Evolutionary conservation across 2,329 filamentous ascomycete genomes (phyloP), one percentile per base, ranked within the genome.

Genomic region (Colletotrichum agaves): DNA sequence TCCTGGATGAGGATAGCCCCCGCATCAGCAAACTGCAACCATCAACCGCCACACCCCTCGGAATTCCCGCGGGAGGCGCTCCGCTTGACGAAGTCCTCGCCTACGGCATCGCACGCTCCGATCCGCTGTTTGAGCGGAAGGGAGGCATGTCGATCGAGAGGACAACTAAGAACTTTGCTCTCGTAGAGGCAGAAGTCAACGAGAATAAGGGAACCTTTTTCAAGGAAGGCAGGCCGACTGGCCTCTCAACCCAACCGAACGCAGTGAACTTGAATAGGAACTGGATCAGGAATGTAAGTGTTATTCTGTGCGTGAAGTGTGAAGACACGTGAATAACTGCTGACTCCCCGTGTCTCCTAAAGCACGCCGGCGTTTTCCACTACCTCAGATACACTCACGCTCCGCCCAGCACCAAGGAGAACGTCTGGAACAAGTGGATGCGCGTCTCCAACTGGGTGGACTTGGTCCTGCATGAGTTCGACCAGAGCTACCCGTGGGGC

Each of bases 391-490:
- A 31, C 61, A 6, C 41, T 19, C 10, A 37, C 17, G 8, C 4
- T 5, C 15, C 49, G 3, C 17, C 27, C 15, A 7, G 13, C 15
- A 49, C 10, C 13, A 37, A 31, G 15, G 58, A 67, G 23, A 13
- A 17, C 13, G 11, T 67, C 19, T 67, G 58, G 63, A 56, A 56
- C 17, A 67, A 67, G 21, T 62, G 47, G 47, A 57, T 62, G 58
- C 58, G 63, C 5, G 58, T 67, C 3, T 67, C 63, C 12, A 67
- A 67, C 49, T 67, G 58, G 63, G 13, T 62, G 8, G 47, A 62
- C 58, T n/a, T 67, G 12, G 63, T 56, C 2, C 17, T 55, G 1
- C 21, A 49, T n/a, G 50, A 61, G 43, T 62, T 67, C 43, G 58
- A 67, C 33, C 31, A 33, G 31, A 27, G 21, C 13, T 66, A 61